Base-by-base conservation (phyloP, 306 rosid species). In the Begonia fuchsioides region DNA sequence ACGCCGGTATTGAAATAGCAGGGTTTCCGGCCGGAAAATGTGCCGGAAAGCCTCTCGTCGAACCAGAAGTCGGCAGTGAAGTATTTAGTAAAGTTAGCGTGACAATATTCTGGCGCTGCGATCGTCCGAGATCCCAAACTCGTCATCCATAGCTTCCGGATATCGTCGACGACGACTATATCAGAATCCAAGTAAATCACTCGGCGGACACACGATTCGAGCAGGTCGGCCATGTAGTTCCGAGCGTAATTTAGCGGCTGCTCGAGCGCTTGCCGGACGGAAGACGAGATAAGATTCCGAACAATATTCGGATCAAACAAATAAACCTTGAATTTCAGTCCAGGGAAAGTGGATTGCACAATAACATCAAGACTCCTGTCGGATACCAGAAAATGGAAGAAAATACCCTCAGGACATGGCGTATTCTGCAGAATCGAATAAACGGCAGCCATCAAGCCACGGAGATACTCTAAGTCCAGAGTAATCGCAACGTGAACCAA, bases 1-100 rank as follows among this genome's bases (percentile, higher is more conserved):
- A 90, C 98, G 12, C 95, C 98, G 0, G 95, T 85, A 64, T 90
- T 90, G 85, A 90, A 90, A 63, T 90, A 90, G 44, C 98, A 90
- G 0, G 94, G 79, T 7, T 26, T 77, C 50, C 66, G 73, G 43
- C 71, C 76, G 18, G 48, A 55, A 38, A 87, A 76, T 1, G 49
- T 73, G 15, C 58, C 53, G 8, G 72, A 55, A 32, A 81, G 70
- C 60, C 78, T 79, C 8, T 38, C 17, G 57, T 83, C 72, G 2
- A 71, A 73, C 98, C 92, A 90, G 52, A 90, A 85, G 13, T 65
- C 77, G 17, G 53, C 56, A 0, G 92, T 72, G 38, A 90, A 90
- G 57, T 90, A 90, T 59, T 79, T 72, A 9, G 68, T 75, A 71
- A 90, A 76, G 19, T 85, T 71, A 1, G 74, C 95, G 2, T 67